A percentile compares a stretch with the other conserved stretches of the same genome.
phyloP scores from a whole-genome alignment of 495 filamentous ascomycete species.

The Neurospora sp. region DNA sequence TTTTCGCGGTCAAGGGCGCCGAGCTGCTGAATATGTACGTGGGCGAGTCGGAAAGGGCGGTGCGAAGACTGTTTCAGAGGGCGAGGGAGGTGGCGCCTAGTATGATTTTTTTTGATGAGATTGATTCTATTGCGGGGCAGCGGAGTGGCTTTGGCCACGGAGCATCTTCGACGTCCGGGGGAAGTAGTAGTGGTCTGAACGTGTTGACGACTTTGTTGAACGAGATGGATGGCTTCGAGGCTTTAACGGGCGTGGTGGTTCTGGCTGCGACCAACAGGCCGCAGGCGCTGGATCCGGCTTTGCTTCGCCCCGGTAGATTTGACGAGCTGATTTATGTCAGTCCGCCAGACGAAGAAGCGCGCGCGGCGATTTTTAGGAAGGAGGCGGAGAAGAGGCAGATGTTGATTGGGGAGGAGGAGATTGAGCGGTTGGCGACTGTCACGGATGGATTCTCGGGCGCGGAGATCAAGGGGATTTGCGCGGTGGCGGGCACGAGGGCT shows the following conservation, averaged over 20 bases:
- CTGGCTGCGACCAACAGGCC: conserved; percentile 94
- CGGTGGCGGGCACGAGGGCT: conserved; percentile 33
- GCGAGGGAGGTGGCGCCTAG: conserved; percentile 78
- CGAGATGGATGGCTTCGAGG: conserved; percentile 94
- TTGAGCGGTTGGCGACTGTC: conserved; percentile 51
- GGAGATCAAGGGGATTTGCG: conserved; percentile 74
- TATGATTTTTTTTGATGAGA: conserved; percentile 98
- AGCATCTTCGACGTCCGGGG: conserved; percentile 7
- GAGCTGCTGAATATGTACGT: conserved; percentile 97
- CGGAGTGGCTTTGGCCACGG: conserved; percentile 38
- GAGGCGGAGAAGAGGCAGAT: conserved; percentile 53
- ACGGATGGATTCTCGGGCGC: conserved; percentile 83
- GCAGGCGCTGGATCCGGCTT: conserved; percentile 72
- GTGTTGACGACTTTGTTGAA: conserved; percentile 86
- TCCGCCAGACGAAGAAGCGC: conserved; percentile 64
- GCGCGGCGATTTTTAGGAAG: conserved; percentile 59
- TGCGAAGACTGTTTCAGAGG: conserved; percentile 81
- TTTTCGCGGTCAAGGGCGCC: conserved; percentile 91
- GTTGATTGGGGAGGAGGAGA: conserved; percentile 49
- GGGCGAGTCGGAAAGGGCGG: conserved; percentile 82
- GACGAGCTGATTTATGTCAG: conserved; percentile 87
- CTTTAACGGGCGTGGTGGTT: conserved; percentile 71
- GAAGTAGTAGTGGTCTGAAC: conserved; percentile 50
- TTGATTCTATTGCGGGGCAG: conserved; percentile 81
- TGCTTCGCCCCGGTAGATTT: conserved; percentile 81